Conservation (phyloP, 345 rosid species). For the Eucalyptus regnans region DNA sequence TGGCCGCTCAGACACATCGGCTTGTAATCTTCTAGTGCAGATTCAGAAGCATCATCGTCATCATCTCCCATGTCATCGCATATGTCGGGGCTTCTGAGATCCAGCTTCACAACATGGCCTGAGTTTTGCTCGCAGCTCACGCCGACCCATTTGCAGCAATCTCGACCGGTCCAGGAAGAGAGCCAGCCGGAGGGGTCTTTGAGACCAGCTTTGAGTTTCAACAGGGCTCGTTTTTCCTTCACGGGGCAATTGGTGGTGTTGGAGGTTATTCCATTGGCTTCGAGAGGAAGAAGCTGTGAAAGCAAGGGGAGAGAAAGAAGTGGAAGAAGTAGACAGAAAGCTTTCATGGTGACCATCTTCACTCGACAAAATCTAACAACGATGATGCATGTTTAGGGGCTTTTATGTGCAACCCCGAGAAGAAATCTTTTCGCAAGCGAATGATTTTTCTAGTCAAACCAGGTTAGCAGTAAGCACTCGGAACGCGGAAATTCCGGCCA, state of each 20-base stretch:
- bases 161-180: background rate
- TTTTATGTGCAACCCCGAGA: too few species aligned
- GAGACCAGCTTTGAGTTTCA: slow-evolving; percentile 7
- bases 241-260: background rate
- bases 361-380: background rate
- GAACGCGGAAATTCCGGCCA: accelerated
- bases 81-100: background rate
- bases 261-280: background rate
- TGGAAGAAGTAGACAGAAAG: background rate
- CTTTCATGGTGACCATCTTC: background rate
- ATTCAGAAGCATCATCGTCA: background rate
- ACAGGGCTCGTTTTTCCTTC: slow-evolving; percentile 11
- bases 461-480: accelerated
- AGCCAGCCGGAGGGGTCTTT: slow-evolving; percentile 1
- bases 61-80: background rate
- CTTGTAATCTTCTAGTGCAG: background rate
- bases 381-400: too few species aligned
- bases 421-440: background rate
- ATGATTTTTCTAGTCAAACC: background rate
- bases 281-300: background rate
- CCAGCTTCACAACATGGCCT: background rate
- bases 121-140: slow-evolving; percentile 1
- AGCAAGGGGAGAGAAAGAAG: background rate
- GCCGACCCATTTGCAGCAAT: slow-evolving; percentile 20
- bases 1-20: slow-evolving; percentile 1